Evolutionary conservation across 2,329 filamentous ascomycete species (phyloP).

Genomic region (Colletotrichum godetiae): DNA sequence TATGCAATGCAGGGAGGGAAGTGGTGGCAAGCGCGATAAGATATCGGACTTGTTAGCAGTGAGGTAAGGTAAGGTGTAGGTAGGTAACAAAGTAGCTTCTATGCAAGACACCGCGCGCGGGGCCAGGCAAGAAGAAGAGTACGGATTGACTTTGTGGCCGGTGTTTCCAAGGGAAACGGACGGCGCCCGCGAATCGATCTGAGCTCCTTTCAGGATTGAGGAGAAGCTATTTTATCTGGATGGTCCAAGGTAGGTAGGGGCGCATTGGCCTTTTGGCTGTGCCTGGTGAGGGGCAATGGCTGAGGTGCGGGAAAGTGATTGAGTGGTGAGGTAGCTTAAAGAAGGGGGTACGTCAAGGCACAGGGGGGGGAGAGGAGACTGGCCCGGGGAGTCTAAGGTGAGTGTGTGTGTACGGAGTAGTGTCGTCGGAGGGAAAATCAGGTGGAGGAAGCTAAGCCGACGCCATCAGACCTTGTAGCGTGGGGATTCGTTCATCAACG

Average conservation of each 20-base stretch:
- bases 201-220: constrained; percentile 15
- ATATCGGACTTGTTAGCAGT: constrained; percentile 27
- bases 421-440: constrained; percentile 19
- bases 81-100: background rate
- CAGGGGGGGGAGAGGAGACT: background rate
- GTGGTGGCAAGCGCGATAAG: constrained; percentile 36
- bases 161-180: constrained; percentile 28
- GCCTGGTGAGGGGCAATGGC: constrained; percentile 22
- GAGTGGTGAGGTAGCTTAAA: constrained; percentile 4
- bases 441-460: constrained; percentile 30
- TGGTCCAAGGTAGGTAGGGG: background rate
- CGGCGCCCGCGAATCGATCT: constrained; percentile 9
- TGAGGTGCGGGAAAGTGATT: background rate
- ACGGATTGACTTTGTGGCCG: constrained; percentile 26
- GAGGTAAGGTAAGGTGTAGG: no score
- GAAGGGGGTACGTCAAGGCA: constrained; percentile 33
- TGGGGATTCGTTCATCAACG: constrained; percentile 27
- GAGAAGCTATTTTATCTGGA: constrained; percentile 27
- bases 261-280: constrained; percentile 28
- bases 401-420: background rate
- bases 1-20: constrained; percentile 31
- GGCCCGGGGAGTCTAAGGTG: background rate
- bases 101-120: constrained; percentile 10
- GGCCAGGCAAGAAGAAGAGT: constrained; percentile 2
- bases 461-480: constrained; percentile 27